Base-by-base conservation (phyloP, 257 asterid species). In the Osmanthus fragrans region DNA sequence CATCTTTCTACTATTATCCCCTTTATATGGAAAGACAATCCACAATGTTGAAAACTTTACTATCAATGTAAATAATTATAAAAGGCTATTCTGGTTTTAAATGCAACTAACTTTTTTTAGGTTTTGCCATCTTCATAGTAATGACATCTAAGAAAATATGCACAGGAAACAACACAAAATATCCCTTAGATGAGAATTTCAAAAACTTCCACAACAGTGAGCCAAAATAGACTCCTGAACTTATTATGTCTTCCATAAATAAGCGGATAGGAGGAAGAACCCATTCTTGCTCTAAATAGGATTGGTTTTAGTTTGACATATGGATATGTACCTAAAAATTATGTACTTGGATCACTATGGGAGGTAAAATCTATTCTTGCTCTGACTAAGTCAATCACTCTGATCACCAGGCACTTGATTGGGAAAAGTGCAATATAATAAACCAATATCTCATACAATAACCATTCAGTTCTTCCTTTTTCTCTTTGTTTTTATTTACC, bases 71-170 rank as follows among this genome's bases (percentile, higher is more conserved):
- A 74, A 23, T 18, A 29, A 9, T 16, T 74, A 66, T 27, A 19
- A 66, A 71, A 37, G 30, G 60, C 47, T 51, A 25, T 29, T 12
- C n/a, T 10, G 65, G 40, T 54, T 42, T 27, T 21, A 37, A 42
- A 13, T 56, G 29, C 25, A 56, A 56, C 27, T 56, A 15, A 36
- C 15, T 13, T 47, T 5, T 70, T 73, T 72, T 58, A 58, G 63
- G 30, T 27, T 54, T 36, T 56, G 39, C 18, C 25, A 77, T n/a
- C 32, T 58, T 42, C 54, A 81, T 56, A 39, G 51, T 29, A 74
- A 60, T 47, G 30, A 47, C 63, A 73, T 80, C 3, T 77, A 39
- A 72, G 39, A 18, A 76, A 47, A 71, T 47, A 65, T 49, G 76
- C 45, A 75, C 19, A 64, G 74, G 18, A 73, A 32, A 77, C 27